These are phyloP conservation scores for Penicillium sp. DNA, from an alignment of 2,329 filamentous ascomycete species.

Conservation along the genomic window DNA sequence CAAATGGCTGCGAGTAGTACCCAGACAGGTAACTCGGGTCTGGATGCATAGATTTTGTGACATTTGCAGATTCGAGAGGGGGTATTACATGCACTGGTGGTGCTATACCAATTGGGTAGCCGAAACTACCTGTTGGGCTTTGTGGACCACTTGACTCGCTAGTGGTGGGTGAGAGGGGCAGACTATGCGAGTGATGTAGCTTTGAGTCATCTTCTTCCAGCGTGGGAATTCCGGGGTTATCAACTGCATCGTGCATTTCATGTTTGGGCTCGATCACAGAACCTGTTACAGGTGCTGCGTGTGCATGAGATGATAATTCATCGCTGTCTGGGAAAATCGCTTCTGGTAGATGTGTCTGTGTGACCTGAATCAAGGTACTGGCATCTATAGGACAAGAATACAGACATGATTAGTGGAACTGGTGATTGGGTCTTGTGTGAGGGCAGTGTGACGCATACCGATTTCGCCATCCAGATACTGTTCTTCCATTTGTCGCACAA, in stretches of 20 bases:
- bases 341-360: slow-evolving; percentile 20
- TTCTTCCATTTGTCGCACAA: slow-evolving; percentile 34
- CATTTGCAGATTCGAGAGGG: slow-evolving; percentile 6
- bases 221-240: not conserved
- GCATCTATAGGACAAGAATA: slow-evolving; percentile 9
- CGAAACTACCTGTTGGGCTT: slow-evolving; percentile 15
- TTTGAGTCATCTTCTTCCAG: slow-evolving; percentile 9
- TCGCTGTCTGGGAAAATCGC: slow-evolving; percentile 10
- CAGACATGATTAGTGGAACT: not conserved
- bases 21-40: slow-evolving; percentile 13
- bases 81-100: slow-evolving; percentile 10
- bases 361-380: slow-evolving; percentile 20
- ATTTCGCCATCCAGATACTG: slow-evolving; percentile 29
- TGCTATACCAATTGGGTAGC: slow-evolving; percentile 11
- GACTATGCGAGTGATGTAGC: not conserved
- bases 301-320: slow-evolving; percentile 5
- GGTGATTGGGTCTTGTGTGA: too few species aligned
- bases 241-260: slow-evolving; percentile 2
- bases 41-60: slow-evolving; percentile 11
- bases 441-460: slow-evolving; percentile 17
- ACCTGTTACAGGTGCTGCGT: slow-evolving; percentile 3
- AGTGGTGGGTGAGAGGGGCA: slow-evolving; percentile 20
- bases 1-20: slow-evolving; percentile 16
- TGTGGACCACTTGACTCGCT: slow-evolving; percentile 23
- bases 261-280: not conserved